Percentiles rank a stretch among this genome's conserved stretches.
phyloP scores from a whole-genome alignment of 2,329 filamentous ascomycete species.

The Aspergillus sclerotialis region DNA sequence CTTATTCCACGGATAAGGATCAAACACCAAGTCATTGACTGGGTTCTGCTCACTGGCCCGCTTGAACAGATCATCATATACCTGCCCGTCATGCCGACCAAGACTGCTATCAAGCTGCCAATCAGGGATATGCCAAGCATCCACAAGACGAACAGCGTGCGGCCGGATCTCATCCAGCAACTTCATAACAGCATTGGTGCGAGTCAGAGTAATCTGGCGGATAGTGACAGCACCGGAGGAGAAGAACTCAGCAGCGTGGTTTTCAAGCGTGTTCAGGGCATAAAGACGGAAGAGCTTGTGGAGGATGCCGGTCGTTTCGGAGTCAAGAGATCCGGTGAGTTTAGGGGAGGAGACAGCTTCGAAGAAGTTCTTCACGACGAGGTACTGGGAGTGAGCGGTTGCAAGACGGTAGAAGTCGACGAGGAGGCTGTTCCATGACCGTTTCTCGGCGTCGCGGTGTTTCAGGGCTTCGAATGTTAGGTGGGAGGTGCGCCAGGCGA shows the following conservation, averaged over 20 bases:
- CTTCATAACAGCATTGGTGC: slow-evolving; percentile 61
- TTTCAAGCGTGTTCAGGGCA: slow-evolving; percentile 60
- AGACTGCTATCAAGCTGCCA: slow-evolving; percentile 69
- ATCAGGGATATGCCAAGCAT: slow-evolving; percentile 70
- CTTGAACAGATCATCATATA: slow-evolving; percentile 71
- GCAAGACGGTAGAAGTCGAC: slow-evolving; percentile 72
- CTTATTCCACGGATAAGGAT: slow-evolving; percentile 61
- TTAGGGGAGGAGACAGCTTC: slow-evolving; percentile 53
- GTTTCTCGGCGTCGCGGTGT: slow-evolving; percentile 67
- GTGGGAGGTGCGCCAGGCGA: slow-evolving; percentile 67
- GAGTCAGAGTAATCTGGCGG: slow-evolving; percentile 63
- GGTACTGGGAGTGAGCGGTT: slow-evolving; percentile 69
- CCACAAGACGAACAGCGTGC: slow-evolving; percentile 64
- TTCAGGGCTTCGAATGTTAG: slow-evolving; percentile 69
- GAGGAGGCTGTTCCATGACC: slow-evolving; percentile 69
- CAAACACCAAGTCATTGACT: slow-evolving; percentile 63
- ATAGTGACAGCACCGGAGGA: slow-evolving; percentile 61
- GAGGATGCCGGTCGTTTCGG: slow-evolving; percentile 52
- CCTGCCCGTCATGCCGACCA: slow-evolving; percentile 64
- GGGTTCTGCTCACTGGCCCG: slow-evolving; percentile 67
- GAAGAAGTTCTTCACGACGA: slow-evolving; percentile 76
- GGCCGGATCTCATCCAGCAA: slow-evolving; percentile 66
- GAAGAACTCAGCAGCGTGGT: slow-evolving; percentile 67
- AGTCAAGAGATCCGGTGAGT: slow-evolving; percentile 49
- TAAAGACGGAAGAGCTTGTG: slow-evolving; percentile 62